Evolutionary conservation across 108 stramenopile species (phyloP).

Genomic region (Cyclostephanos invisitatus): DNA sequence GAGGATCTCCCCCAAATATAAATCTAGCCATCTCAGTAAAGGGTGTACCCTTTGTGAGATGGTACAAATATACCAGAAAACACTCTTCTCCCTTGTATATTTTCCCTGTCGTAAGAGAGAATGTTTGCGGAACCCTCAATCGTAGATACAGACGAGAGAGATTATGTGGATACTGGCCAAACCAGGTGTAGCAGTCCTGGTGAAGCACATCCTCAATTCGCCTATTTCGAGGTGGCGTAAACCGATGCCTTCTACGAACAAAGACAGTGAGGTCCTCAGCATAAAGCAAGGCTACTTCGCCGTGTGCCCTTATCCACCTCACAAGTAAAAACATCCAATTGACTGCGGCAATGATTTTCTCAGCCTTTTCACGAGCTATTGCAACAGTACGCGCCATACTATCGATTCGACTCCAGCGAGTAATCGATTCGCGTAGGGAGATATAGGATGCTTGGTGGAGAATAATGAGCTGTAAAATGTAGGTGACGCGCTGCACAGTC

Average conservation of each 20-base stretch:
- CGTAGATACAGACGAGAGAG: background rate
- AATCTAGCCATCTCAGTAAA: slow-evolving; percentile 25
- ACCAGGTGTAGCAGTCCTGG: slow-evolving; percentile 8
- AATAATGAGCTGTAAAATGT: background rate
- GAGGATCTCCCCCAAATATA: slow-evolving; percentile 27
- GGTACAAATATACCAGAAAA: slow-evolving; percentile 18
- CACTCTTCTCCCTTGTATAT: slow-evolving; percentile 27
- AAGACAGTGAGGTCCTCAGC: slow-evolving; percentile 30
- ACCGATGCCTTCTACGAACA: slow-evolving; percentile 12
- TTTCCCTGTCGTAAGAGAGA: slow-evolving; percentile 1
- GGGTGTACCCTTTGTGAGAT: slow-evolving; percentile 12
- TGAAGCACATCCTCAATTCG: slow-evolving; percentile 1
- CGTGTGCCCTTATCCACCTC: slow-evolving; percentile 12
- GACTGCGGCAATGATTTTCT: background rate
- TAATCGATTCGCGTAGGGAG: background rate
- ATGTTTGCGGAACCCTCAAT: slow-evolving; percentile 7
- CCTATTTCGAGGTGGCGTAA: slow-evolving; percentile 4
- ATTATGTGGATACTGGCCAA: slow-evolving; percentile 6
- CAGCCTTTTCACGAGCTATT: background rate
- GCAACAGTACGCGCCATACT: background rate
- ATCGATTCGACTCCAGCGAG: background rate
- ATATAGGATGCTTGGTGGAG: background rate
- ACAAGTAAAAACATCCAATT: slow-evolving; percentile 4
- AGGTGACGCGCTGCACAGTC: background rate
- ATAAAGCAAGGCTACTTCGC: slow-evolving; percentile 28